Evolutionary conservation across 805 yeast species (phyloP), one percentile per base, ranked within the genome.

Genomic region (Candida gorgasii): DNA sequence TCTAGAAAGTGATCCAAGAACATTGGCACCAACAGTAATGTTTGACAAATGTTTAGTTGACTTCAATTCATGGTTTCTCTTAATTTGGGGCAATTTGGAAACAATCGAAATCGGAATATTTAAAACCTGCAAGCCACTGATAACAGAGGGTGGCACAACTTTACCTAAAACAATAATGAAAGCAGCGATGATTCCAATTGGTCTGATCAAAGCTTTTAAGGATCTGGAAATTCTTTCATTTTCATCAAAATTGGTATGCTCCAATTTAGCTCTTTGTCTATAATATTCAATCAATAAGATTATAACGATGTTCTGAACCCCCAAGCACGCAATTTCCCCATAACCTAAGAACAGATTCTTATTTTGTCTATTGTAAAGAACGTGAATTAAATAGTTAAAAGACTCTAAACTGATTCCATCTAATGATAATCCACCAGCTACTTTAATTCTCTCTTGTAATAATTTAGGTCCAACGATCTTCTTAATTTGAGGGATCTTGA

Each of bases 1-100:
- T 36, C 76, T 58, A 36, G 64, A 52, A 35, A 61, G 50, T 8
- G 73, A 61, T 1, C 76, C 76, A 16, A 65, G 32, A 28, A 62
- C 59, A 47, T 69, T 70, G 43, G 75, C 76, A 19, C 64, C 57
- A 24, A 69, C 58, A n/a, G 73, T 69, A 33, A 67, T 52, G 19
- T 52, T 59, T 8, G 70, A 61, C 34, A 70, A 63, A 46, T 67
- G 73, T 13, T 50, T 51, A 1, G 75, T 65, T 2, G 73, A 64
- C 33, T 58, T 54, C 47, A 69, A 58, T 16, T 47, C 53, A 17
- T 58, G 51, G 45, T 70, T 70, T 20, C 58, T 58, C 33, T 47
- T 53, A 43, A 70, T 69, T 43, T 70, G 76, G 6, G 74, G 73
- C 20, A 69, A 40, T 47, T 67, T 70, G 12, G 73, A 61, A 8